Conservation (phyloP, 1,284 basidiomycete genomes). For the Lentinula novae-zelandiae region DNA sequence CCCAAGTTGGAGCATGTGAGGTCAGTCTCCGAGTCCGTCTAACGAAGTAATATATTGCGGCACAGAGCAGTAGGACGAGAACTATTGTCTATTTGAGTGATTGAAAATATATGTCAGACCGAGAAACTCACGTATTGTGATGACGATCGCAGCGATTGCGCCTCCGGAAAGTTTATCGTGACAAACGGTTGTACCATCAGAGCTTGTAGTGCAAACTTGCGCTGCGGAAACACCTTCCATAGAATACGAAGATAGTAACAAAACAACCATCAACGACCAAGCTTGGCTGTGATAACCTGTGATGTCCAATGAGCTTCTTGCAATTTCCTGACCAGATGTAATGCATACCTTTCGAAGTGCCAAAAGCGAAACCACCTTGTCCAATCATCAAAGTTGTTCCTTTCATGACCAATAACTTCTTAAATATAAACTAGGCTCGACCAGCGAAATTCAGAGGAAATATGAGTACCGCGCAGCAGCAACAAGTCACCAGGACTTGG, state of each 20-base stretch:
- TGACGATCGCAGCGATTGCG: constrained; percentile 6
- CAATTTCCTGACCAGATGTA: background rate
- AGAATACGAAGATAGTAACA: background rate
- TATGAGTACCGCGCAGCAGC: constrained; percentile 7
- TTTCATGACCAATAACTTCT: background rate
- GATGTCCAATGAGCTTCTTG: background rate
- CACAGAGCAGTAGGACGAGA: constrained; percentile 4
- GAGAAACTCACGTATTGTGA: background rate
- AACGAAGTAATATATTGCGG: constrained; percentile 2
- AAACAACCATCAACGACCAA: background rate
- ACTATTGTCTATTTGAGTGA: background rate
- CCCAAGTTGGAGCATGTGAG: background rate
- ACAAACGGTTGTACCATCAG: constrained; percentile 4
- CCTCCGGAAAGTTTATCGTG: constrained; percentile 9
- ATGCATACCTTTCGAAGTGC: background rate
- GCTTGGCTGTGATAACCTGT: background rate
- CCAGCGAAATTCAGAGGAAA: constrained; percentile 6
- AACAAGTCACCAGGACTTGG: constrained; percentile 10
- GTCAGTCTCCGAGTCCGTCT: background rate
- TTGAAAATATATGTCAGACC: background rate
- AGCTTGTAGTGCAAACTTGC: constrained; percentile 2
- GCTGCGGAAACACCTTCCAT: constrained; percentile 1
- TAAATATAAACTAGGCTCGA: constrained; percentile 2
- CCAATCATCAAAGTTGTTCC: background rate
- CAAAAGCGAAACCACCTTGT: background rate